Percentiles rank a stretch among this genome's conserved stretches.
Evolutionary conservation across 352 stramenopile species (phyloP).

Genomic region (Globisporangium emineosum): DNA sequence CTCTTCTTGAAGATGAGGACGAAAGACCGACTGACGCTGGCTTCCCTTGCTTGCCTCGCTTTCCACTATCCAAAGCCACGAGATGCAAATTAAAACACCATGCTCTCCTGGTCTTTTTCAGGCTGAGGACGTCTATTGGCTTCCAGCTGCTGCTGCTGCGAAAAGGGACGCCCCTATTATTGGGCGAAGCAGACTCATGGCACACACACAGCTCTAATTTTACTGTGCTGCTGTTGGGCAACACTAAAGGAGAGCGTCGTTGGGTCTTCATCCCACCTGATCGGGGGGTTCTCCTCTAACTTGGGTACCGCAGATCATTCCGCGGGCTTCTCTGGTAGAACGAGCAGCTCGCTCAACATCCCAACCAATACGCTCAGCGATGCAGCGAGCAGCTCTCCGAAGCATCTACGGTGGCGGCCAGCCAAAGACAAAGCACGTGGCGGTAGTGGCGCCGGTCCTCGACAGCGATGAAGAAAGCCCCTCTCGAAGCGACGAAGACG

Average conservation of each 20-base stretch:
- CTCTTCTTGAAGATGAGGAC: not conserved
- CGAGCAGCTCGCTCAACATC: not conserved
- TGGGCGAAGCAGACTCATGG: conserved; percentile 4
- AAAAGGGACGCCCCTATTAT: conserved; percentile 1
- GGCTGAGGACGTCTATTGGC: too few relatives aligned
- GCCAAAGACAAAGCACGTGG: conserved; percentile 45
- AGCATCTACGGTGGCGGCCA: conserved; percentile 36
- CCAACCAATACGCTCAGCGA: conserved; percentile 8
- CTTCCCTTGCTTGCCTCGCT: not conserved
- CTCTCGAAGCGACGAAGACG: conserved; percentile 11
- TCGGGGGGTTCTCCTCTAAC: not conserved
- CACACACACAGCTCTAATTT: too few relatives aligned
- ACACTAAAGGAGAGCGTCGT: too few relatives aligned
- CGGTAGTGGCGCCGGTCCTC: conserved; percentile 48
- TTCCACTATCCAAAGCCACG: too few relatives aligned
- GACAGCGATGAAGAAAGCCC: conserved; percentile 24
- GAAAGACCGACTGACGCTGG: not conserved
- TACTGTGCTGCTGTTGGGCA: too few relatives aligned
- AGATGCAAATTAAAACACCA: not conserved
- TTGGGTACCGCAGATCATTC: not conserved
- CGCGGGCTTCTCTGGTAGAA: not conserved
- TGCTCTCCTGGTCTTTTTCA: not conserved
- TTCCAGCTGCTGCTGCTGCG: not conserved
- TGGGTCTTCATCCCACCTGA: not conserved
- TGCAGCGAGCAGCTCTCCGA: conserved; percentile 39